Conservation (phyloP, 768 basidiomycete genomes). For the Russula earlei region DNA sequence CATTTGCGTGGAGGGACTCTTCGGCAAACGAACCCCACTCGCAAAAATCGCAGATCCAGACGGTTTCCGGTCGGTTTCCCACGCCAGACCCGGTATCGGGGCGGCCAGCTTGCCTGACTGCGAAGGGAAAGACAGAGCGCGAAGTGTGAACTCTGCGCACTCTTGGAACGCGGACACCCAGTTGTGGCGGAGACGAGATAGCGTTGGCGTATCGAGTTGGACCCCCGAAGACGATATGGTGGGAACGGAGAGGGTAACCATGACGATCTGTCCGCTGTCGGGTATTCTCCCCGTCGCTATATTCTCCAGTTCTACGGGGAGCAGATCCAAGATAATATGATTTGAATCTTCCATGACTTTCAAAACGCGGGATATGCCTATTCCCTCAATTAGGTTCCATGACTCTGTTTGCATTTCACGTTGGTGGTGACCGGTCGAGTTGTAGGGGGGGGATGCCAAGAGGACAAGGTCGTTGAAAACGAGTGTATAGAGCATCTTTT, state of each 20-base stretch:
- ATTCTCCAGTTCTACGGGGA: slow-evolving; percentile 36
- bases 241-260: slow-evolving; percentile 29
- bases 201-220: slow-evolving; percentile 25
- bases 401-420: slow-evolving; percentile 23
- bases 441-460: slow-evolving; percentile 35
- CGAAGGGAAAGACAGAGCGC: slow-evolving; percentile 34
- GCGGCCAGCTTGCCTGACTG: slow-evolving; percentile 25
- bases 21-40: slow-evolving; percentile 50
- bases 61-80: slow-evolving; percentile 27
- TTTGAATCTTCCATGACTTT: slow-evolving; percentile 33
- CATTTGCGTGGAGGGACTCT: slow-evolving; percentile 61
- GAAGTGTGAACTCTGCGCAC: slow-evolving; percentile 41
- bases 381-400: slow-evolving; percentile 36
- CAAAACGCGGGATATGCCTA: slow-evolving; percentile 43
- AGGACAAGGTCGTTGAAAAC: slow-evolving; percentile 66
- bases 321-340: slow-evolving; percentile 37
- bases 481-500: slow-evolving; percentile 24
- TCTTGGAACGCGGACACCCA: slow-evolving; percentile 49
- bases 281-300: slow-evolving; percentile 32
- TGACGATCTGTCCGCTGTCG: slow-evolving; percentile 27
- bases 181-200: slow-evolving; percentile 23
- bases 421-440: slow-evolving; percentile 14
- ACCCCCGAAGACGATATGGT: slow-evolving; percentile 23
- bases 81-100: slow-evolving; percentile 24
- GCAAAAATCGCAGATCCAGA: slow-evolving; percentile 34